Conservation (phyloP, 306 rosid genomes). For the Spatholobus suberectus region DNA sequence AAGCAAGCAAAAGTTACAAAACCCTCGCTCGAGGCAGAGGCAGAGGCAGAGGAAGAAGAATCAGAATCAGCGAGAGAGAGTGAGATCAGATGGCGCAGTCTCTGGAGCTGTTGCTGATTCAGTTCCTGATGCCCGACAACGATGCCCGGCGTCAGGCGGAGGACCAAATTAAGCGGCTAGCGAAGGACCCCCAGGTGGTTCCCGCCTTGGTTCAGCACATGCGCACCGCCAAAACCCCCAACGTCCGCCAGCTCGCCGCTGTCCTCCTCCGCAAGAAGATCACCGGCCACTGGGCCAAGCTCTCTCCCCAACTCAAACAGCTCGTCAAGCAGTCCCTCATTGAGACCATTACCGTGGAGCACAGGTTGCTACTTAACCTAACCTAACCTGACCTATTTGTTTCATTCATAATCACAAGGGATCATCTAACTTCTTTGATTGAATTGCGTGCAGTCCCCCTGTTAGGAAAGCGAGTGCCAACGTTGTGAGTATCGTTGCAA, state of each 20-base stretch:
- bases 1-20: no score
- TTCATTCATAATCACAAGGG: no score
- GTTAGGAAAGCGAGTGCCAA: constrained; percentile 97
- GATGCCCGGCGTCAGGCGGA: constrained; percentile 99
- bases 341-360: constrained; percentile 90
- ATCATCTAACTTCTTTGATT: no score
- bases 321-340: constrained; percentile 86
- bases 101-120: constrained; percentile 85
- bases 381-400: neutral
- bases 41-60: neutral
- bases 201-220: constrained; percentile 91
- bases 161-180: constrained; percentile 91
- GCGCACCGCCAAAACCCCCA: constrained; percentile 97
- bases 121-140: constrained; percentile 96
- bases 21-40: neutral
- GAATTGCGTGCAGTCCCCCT: constrained; percentile 66
- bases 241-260: constrained; percentile 93
- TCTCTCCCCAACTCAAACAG: constrained; percentile 71
- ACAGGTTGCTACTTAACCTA: constrained; percentile 54
- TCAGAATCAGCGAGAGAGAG: no score
- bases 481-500: constrained; percentile 89
- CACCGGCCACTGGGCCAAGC: constrained; percentile 99
- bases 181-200: constrained; percentile 93
- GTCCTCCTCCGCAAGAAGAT: constrained; percentile 96
- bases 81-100: constrained; percentile 77